Percentiles rank a stretch among this genome's conserved stretches.
Conservation (phyloP, 345 rosid genomes). For the Bruguiera parviflora region DNA sequence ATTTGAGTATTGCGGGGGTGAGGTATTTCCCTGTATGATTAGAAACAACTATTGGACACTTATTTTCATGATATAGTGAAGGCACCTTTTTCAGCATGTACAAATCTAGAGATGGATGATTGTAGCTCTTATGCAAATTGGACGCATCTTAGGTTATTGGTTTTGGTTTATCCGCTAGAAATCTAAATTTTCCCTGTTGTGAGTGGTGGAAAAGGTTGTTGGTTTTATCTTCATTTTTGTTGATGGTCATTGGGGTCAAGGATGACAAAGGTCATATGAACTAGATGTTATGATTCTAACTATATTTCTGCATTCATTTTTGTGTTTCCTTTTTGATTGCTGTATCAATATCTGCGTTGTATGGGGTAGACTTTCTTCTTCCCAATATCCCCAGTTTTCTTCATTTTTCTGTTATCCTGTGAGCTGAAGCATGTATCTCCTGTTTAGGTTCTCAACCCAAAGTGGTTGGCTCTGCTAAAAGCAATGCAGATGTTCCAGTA, state of each 20-base stretch:
- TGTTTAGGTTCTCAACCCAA: constrained; percentile 60
- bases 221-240: no score
- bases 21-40: neutral
- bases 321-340: neutral
- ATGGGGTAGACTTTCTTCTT: neutral
- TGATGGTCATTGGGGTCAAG: no score
- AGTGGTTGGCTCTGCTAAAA: constrained; percentile 34
- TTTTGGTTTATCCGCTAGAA: no score
- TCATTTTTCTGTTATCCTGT: neutral
- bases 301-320: neutral
- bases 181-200: no score
- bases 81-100: neutral
- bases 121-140: no score
- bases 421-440: constrained; percentile 13
- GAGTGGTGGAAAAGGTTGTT: no score
- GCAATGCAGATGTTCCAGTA: constrained; percentile 21
- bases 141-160: no score
- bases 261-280: no score
- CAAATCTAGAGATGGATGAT: no score
- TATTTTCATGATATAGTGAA: neutral
- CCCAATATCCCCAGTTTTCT: neutral
- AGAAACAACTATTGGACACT: neutral
- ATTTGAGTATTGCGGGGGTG: neutral
- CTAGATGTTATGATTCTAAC: neutral
- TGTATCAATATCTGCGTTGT: constrained; percentile 1